Evolutionary conservation across 768 basidiomycete genomes (phyloP), one percentile per base, ranked within the genome.

Genomic region (Mycena galopus): DNA sequence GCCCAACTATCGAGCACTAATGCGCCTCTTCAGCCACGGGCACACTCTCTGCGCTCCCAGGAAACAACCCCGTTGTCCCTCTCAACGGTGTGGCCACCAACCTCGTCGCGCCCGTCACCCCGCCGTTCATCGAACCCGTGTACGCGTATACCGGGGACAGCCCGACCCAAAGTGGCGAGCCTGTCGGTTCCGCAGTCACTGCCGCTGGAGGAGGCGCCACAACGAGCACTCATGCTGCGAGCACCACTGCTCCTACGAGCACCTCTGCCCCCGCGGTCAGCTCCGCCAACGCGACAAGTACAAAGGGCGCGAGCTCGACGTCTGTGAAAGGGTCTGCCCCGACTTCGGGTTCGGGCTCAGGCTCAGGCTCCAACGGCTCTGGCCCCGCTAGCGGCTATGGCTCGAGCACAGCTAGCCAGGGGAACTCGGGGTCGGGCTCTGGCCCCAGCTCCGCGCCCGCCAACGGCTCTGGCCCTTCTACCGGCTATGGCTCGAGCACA

Each of bases 11-110:
- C 33, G 17, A 25, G 29, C 29, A 16, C 50, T 67, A 30, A 30
- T 75, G 30, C 73, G 25, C 42, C 29, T 30, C 29, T 50, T 30
- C 67, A 90, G 88, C 84, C 14, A 85, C 84, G 35, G 88, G 88
- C 61, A 88, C 83, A 7, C 69, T 90, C 50, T 29, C 77, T 35
- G 81, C 82, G 39, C 86, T 90, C 39, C 88, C 88, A 2, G 88
- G 88, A 39, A 88, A 89, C 80, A 89, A 89, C 78, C 88, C 88
- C 12, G 85, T 90, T 25, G 67, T 72, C 12, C 37, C 39, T 2
- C n/a, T 63, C 23, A 61, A 61, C 62, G 64, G 65, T 7, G 30
- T 11, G 3, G 71, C 71, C 23, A 7, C 12, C 27, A 72, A 66
- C 64, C 67, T 69, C 37, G 63, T 23, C 23, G 67, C 70, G 5